These are phyloP conservation scores for Termitomyces sp. DNA, from an alignment of 768 basidiomycete species.

Conservation along the genomic window DNA sequence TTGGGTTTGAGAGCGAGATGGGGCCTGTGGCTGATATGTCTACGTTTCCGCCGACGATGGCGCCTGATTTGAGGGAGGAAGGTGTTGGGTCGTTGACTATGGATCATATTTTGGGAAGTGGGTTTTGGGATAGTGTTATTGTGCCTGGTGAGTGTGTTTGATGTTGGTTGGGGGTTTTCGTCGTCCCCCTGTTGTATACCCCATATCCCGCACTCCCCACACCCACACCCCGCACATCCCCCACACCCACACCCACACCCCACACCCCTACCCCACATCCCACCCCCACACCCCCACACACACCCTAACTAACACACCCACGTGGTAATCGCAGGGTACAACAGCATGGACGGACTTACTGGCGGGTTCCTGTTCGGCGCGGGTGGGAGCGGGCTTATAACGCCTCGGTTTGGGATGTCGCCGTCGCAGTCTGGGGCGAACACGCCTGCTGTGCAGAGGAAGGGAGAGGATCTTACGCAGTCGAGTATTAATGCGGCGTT, in stretches of 20 bases:
- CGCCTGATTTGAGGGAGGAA: slow-evolving; percentile 42
- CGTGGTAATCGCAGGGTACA: slow-evolving; percentile 53
- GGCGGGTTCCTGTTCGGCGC: slow-evolving; percentile 86
- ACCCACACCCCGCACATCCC: too few relatives aligned
- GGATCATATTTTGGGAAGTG: slow-evolving; percentile 76
- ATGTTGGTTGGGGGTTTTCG: too few relatives aligned
- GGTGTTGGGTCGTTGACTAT: slow-evolving; percentile 57
- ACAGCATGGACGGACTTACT: slow-evolving; percentile 76
- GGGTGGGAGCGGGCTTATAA: slow-evolving; percentile 81
- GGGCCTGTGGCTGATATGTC: slow-evolving; percentile 79
- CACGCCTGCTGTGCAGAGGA: slow-evolving; percentile 34
- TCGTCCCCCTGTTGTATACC: too few relatives aligned
- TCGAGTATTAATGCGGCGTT: slow-evolving; percentile 47
- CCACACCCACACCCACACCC: too few relatives aligned
- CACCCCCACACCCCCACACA: too few relatives aligned
- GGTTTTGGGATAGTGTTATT: slow-evolving; percentile 87
- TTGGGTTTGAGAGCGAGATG: slow-evolving; percentile 80
- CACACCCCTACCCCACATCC: too few relatives aligned
- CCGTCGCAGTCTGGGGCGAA: slow-evolving; percentile 57
- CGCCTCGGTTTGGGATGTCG: slow-evolving; percentile 61
- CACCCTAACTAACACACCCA: too few relatives aligned
- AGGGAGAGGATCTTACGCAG: slow-evolving; percentile 31
- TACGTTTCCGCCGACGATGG: slow-evolving; percentile 89
- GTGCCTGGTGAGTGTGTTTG: slow-evolving; percentile 62
- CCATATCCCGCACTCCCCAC: too few relatives aligned